Conservation (phyloP, 1,284 basidiomycete species). For the Phaffia rhodozyma region DNA sequence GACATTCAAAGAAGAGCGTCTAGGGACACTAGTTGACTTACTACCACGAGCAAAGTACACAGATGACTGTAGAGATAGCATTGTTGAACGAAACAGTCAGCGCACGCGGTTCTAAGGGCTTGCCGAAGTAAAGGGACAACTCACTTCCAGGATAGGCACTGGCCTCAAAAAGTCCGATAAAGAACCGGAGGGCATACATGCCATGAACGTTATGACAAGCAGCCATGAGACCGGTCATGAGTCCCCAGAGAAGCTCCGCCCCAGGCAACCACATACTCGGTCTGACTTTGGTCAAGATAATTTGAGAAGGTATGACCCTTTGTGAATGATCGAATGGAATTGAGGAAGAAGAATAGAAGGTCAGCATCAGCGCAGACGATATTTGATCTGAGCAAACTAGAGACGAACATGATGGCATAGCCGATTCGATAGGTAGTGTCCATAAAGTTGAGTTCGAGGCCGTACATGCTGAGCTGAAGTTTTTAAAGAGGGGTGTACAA, state of each 20-base stretch:
- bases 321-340: neutral
- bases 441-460: constrained; percentile 19
- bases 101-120: neutral
- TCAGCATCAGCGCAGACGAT: too few species aligned
- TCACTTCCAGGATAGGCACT: constrained; percentile 20
- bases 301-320: constrained; percentile 22
- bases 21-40: too few species aligned
- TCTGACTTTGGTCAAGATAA: constrained; percentile 20
- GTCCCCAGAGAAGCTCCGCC: constrained; percentile 20
- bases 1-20: too few species aligned
- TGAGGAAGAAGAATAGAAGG: neutral
- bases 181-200: constrained; percentile 28
- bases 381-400: too few species aligned
- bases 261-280: constrained; percentile 21
- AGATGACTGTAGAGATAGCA: neutral
- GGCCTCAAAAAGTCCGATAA: constrained; percentile 28
- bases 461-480: constrained; percentile 7
- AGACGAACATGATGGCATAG: neutral
- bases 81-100: neutral
- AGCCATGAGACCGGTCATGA: constrained; percentile 23
- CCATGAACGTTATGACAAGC: constrained; percentile 10
- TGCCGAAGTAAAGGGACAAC: neutral
- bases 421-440: constrained; percentile 17
- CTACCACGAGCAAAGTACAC: constrained; percentile 17
- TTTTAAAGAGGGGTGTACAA: neutral